These are phyloP conservation scores for Rhododendron ferrugineum DNA, from an alignment of 148 eudicot species.

Conservation along the genomic window DNA sequence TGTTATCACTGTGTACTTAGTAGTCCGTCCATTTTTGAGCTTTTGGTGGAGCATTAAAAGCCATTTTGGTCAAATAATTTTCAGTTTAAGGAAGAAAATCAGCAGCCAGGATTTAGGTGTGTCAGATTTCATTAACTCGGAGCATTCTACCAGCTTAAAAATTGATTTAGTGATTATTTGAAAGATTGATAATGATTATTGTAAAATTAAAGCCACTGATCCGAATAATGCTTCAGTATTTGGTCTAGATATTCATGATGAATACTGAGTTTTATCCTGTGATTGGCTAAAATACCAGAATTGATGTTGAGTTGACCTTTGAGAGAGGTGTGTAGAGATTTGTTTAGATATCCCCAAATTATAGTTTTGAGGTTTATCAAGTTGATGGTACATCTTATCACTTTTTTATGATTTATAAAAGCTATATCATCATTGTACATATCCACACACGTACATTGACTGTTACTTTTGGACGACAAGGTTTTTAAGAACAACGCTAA, in stretches of 20 bases:
- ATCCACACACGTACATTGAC: background rate
- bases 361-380: background rate
- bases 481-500: background rate
- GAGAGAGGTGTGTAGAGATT: background rate
- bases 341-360: background rate
- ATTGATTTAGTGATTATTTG: background rate
- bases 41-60: background rate
- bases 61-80: background rate
- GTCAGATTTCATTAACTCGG: background rate
- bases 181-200: background rate
- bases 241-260: background rate
- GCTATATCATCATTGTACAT: background rate
- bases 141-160: background rate
- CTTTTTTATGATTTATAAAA: background rate
- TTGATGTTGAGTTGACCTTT: background rate
- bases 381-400: background rate
- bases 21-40: background rate
- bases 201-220: slow-evolving; percentile 1
- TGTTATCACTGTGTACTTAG: background rate
- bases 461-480: background rate
- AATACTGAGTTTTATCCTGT: background rate
- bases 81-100: background rate
- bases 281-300: background rate
- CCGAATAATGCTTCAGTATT: background rate
- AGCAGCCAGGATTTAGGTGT: background rate